Percentiles rank a stretch among this genome's conserved stretches.
Conservation (phyloP, 1,139 yeast species). For the Sugiyamaella xylanicola region DNA sequence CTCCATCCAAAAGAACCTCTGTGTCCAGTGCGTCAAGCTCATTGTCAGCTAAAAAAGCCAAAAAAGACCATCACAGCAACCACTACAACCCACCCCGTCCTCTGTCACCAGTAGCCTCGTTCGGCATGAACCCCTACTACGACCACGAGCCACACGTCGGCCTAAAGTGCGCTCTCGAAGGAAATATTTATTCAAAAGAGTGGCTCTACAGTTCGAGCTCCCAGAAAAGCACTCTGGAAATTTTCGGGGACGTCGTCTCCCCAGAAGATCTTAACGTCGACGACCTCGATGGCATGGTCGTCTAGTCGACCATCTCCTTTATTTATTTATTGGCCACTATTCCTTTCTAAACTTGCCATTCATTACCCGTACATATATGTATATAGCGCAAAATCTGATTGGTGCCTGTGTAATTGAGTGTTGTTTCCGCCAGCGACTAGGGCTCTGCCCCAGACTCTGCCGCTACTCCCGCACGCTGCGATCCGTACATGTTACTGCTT, state of each 20-base stretch:
- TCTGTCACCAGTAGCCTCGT: slow-evolving; percentile 6
- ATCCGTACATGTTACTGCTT: too few species aligned
- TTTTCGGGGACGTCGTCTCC: slow-evolving; percentile 24
- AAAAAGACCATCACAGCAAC: background rate
- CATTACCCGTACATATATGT: slow-evolving; percentile 1
- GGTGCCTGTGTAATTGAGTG: background rate
- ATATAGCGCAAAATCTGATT: slow-evolving; percentile 4
- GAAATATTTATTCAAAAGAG: slow-evolving; percentile 23
- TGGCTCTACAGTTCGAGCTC: slow-evolving; percentile 25
- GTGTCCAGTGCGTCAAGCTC: slow-evolving; percentile 17
- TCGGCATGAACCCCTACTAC: slow-evolving; percentile 31
- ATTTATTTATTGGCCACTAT: background rate
- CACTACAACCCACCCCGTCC: slow-evolving; percentile 7
- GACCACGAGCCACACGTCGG: slow-evolving; percentile 28
- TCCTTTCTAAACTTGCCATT: background rate
- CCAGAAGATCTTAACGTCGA: slow-evolving; percentile 32
- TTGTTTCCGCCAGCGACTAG: background rate
- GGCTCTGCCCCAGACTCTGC: background rate
- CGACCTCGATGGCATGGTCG: slow-evolving; percentile 30
- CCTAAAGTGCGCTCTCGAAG: slow-evolving; percentile 21
- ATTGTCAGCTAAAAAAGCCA: slow-evolving; percentile 7
- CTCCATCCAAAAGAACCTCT: slow-evolving; percentile 27
- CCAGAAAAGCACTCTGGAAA: slow-evolving; percentile 1
- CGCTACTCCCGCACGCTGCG: background rate
- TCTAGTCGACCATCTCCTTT: too few species aligned